A percentile compares a stretch with the other conserved stretches of the same genome.
Evolutionary conservation across 352 stramenopile genomes (phyloP).

Genomic region (Globisporangium ultimum): DNA sequence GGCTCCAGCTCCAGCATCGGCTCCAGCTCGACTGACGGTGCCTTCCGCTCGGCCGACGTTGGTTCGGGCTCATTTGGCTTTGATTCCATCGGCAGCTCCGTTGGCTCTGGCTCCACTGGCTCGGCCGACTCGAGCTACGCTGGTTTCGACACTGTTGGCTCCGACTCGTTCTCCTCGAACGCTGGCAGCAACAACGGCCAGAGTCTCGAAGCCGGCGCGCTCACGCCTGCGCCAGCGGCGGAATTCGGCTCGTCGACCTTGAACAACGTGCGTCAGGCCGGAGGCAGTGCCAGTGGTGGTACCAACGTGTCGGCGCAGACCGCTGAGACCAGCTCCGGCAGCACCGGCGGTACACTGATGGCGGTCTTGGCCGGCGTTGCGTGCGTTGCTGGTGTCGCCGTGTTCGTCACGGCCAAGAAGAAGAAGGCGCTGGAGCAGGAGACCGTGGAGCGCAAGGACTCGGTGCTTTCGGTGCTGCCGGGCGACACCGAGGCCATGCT

Average conservation of each 20-base stretch:
- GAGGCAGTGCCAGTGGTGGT: neutral
- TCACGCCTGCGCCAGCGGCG: slow-evolving; percentile 1
- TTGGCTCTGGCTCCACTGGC: no score
- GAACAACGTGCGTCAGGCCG: no score
- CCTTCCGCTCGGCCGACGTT: no score
- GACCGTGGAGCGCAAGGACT: slow-evolving; percentile 12
- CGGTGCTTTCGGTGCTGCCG: slow-evolving; percentile 10
- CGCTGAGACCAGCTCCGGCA: neutral
- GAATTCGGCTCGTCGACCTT: no score
- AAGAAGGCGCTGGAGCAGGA: slow-evolving; percentile 28
- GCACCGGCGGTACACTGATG: slow-evolving; percentile 7
- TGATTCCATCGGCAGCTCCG: no score
- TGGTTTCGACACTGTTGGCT: no score
- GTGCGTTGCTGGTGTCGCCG: slow-evolving; percentile 13
- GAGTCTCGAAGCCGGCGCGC: slow-evolving; percentile 5
- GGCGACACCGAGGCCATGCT: slow-evolving; percentile 20
- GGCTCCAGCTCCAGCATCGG: neutral
- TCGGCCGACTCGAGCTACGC: no score
- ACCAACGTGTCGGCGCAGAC: slow-evolving; percentile 9
- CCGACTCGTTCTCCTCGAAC: neutral
- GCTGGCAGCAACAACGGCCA: neutral
- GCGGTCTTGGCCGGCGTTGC: slow-evolving; percentile 18
- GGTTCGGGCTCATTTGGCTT: no score
- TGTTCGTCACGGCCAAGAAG: slow-evolving; percentile 34
- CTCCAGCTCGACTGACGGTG: neutral